Evolutionary conservation across 2,329 filamentous ascomycete genomes (phyloP).

Genomic region (Botrytis medusae): DNA sequence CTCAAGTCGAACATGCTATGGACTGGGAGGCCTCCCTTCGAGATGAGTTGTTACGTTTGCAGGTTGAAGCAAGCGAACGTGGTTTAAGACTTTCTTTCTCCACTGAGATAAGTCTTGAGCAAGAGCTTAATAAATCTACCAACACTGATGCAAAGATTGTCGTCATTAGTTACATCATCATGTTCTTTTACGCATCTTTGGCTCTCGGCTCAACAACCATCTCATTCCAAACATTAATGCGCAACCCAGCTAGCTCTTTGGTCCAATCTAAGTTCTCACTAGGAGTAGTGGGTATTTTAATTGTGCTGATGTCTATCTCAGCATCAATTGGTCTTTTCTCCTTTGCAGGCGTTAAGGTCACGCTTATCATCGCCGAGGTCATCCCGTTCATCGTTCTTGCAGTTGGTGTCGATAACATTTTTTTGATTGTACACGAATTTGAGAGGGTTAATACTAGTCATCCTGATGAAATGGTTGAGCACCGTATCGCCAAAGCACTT

Average conservation of each 20-base stretch:
- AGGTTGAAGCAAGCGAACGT: conserved; percentile 73
- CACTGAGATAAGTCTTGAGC: conserved; percentile 90
- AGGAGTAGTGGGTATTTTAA: conserved; percentile 90
- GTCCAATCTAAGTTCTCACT: conserved; percentile 97
- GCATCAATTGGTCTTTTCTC: conserved; percentile 95
- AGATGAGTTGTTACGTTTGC: conserved; percentile 70
- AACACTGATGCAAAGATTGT: conserved; percentile 98
- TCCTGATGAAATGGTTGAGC: conserved; percentile 82
- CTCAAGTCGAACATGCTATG: conserved; percentile 70
- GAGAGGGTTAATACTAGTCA: conserved; percentile 92
- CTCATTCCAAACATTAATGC: conserved; percentile 71
- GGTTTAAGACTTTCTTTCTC: conserved; percentile 90
- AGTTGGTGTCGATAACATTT: conserved; percentile 98
- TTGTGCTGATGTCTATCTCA: conserved; percentile 95
- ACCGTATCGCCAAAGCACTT: conserved; percentile 82
- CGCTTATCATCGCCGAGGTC: conserved; percentile 95
- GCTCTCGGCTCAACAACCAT: conserved; percentile 87
- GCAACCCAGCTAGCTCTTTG: conserved; percentile 78
- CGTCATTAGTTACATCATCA: conserved; percentile 93
- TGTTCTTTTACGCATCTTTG: conserved; percentile 96
- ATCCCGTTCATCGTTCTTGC: conserved; percentile 97
- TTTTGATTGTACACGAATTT: conserved; percentile 97
- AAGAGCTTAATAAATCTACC: conserved; percentile 96
- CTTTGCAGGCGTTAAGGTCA: conserved; percentile 87
- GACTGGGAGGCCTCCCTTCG: conserved; percentile 87